Base-by-base conservation (phyloP, 805 yeast species). In the Lipomyces yamadae region DNA sequence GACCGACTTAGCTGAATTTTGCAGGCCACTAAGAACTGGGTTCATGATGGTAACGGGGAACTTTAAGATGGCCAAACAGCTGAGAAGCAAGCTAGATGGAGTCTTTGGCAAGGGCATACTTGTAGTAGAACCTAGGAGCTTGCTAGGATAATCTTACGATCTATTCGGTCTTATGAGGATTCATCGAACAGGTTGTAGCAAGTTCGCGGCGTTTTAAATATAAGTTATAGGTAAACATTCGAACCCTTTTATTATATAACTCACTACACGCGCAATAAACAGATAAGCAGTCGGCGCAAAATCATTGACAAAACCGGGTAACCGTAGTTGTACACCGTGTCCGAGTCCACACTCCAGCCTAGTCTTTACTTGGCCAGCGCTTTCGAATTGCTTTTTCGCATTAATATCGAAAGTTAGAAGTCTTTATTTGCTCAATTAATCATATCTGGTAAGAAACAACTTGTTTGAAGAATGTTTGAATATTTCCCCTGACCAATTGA, bases 41-140 rank as follows among this genome's bases (percentile, higher is more conserved):
- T 24, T 24, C 24, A 24, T 24, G 24, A 24, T 24, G 24, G 24
- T 24, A 24, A 24, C 24, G 24, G 24, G 24, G 24, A 24, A 24
- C 24, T 24, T 24, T 24, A 24, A 24, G 24, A 24, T 30, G 35
- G 34, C 32, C 29, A 1, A 29, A 34, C 8, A 45, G 52, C 48
- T 65, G n/a, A 61, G 34, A 5, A 42, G 48, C 15, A 54, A 39
- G 35, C 30, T 13, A 3, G 42, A 8, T 8, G n/a, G 42, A n/a
- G 15, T 54, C 5, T 35, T 59, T 8, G 33, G 60, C 59, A 35
- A 1, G n/a, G 32, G 61, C 61, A 24, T 59, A 29, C 57, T 65
- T 32, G 57, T 65, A 3, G 48, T 61, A 15, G 56, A 48, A 18
- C 54, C 68, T 4, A 37, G 68, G 29, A 65, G 68, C 48, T 34